These are phyloP conservation scores for Xylaria intraflava DNA, from an alignment of 495 filamentous ascomycete species.

Conservation along the genomic window DNA sequence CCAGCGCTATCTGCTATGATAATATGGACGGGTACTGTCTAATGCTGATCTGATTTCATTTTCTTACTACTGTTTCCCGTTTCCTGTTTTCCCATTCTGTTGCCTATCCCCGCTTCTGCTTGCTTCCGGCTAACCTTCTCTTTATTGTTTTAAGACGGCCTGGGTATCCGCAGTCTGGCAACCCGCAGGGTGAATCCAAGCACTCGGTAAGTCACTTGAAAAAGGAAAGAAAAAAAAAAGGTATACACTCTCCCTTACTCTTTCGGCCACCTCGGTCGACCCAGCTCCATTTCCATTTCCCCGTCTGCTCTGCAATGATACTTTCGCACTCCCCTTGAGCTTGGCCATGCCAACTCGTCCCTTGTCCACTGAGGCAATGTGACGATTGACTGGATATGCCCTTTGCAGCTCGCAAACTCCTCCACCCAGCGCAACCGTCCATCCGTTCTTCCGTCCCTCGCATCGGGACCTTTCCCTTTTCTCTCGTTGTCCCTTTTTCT, in stretches of 20 bases:
- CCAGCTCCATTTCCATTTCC: conserved; percentile 16
- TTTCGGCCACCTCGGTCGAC: conserved; percentile 14
- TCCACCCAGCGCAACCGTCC: conserved; percentile 25
- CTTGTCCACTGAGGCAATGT: conserved; percentile 25
- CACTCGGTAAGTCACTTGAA: conserved; percentile 26
- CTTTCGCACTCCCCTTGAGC: conserved; percentile 27
- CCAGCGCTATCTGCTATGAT: background rate
- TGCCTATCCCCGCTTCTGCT: conserved; percentile 6
- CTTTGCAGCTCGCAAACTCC: conserved; percentile 28
- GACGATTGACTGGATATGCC: conserved; percentile 24
- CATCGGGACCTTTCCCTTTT: conserved; percentile 31
- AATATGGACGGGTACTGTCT: background rate
- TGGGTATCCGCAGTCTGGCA: conserved; percentile 24
- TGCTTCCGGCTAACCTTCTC: conserved; percentile 14
- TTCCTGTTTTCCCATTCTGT: background rate
- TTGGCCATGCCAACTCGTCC: conserved; percentile 21
- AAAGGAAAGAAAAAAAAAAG: too few relatives aligned
- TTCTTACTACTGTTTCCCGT: too few relatives aligned
- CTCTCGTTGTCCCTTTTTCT: conserved; percentile 27
- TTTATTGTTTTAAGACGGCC: conserved; percentile 15
- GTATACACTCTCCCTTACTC: conserved; percentile 22
- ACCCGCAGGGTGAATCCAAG: conserved; percentile 25
- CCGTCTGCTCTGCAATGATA: conserved; percentile 32
- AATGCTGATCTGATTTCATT: conserved; percentile 2
- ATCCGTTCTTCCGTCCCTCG: conserved; percentile 28